Base-by-base conservation (phyloP, 306 rosid genomes). In the Arachis hypogaea region DNA sequence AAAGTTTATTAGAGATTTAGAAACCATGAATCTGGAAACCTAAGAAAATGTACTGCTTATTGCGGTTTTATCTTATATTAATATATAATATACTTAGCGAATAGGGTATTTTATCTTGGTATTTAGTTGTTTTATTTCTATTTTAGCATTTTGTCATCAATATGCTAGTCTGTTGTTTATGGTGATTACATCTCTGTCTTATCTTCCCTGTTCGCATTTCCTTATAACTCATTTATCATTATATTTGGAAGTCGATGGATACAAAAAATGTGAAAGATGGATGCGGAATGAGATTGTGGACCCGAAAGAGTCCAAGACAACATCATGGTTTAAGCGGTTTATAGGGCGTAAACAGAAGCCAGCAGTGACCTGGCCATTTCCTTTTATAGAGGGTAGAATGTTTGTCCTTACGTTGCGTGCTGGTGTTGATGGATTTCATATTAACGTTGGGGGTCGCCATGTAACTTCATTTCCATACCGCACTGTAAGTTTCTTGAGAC, bases 311-410 rank as follows among this genome's bases (percentile, higher is more conserved):
- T 84, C 97, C 57, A 93, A 88, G 88, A 87, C 97, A n/a, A 85
- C 93, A 60, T 88, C 95, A 75, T 90, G 98, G 98, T 93, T 90
- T 82, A 85, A 90, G 81, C 87, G 93, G 47, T 93, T 93, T 81
- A 85, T 90, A 63, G 98, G 98, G 68, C 91, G 96, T 47, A 92
- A 90, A 87, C 98, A 93, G 83, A 93, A 88, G 86, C 98, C 98
- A 58, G 97, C 85, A 83, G 87, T 93, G 70, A 88, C 90, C 73
- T 90, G 98, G 98, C 97, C 98, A 75, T 93, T 88, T 77, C 96
- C 97, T 72, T 90, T 93, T 49, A 70, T 82, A 80, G 98, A 93
- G 90, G 96, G 96, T 41, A 84, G 93, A 86, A 78, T 90, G 84
- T 90, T 93, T 87, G 85, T 90, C 75, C 83, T 93, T 55, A 93